Evolutionary conservation across 129 eudicot species (phyloP).

Genomic region (Erigeron canadensis): DNA sequence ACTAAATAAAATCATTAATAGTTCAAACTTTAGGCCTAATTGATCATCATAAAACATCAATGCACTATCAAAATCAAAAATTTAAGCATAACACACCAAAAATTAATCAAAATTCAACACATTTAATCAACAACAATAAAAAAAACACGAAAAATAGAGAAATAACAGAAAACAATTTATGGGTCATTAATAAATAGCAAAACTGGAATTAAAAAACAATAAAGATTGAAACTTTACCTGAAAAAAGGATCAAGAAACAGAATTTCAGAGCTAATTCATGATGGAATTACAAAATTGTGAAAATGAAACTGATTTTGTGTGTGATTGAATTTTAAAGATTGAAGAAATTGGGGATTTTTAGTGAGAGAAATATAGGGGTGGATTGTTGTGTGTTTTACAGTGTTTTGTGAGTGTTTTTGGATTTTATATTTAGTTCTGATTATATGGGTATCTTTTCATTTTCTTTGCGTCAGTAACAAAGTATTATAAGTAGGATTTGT

Average conservation of each 20-base stretch:
- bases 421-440: slow-evolving; percentile 17
- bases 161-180: neutral
- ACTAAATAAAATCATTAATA: neutral
- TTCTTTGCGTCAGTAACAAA: neutral
- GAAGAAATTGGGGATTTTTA: slow-evolving; percentile 24
- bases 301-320: slow-evolving; percentile 16
- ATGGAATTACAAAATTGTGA: slow-evolving; percentile 10
- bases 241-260: slow-evolving; percentile 22
- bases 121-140: slow-evolving; percentile 13
- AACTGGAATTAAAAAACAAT: slow-evolving; percentile 3
- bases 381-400: slow-evolving; percentile 22
- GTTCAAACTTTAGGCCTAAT: neutral
- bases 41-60: slow-evolving; percentile 24
- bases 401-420: slow-evolving; percentile 2
- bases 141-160: neutral
- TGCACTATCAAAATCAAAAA: slow-evolving; percentile 24
- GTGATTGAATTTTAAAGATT: slow-evolving; percentile 21
- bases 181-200: neutral
- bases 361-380: slow-evolving; percentile 31
- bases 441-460: slow-evolving; percentile 10
- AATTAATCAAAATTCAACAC: slow-evolving; percentile 17
- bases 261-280: slow-evolving; percentile 12
- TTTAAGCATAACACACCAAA: neutral
- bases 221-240: slow-evolving; percentile 21
- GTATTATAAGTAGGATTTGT: no score